Evolutionary conservation across 495 filamentous ascomycete species (phyloP), one percentile per base, ranked within the genome.

Genomic region (Penicillium argentinense): DNA sequence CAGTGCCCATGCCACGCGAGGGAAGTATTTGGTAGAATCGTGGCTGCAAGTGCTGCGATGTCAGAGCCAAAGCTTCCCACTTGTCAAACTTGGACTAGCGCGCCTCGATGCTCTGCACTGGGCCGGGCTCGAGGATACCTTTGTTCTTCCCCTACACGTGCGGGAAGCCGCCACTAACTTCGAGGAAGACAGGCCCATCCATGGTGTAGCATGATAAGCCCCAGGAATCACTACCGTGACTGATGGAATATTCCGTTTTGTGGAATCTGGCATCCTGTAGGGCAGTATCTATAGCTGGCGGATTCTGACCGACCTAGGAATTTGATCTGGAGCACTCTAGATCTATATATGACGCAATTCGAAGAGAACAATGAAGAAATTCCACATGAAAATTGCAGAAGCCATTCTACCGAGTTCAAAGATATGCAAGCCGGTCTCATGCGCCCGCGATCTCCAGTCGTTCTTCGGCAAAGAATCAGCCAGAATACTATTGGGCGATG

Each of bases 11-110:
- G 67, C 63, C 4, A 28, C 46, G 0, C 61, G 57, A 27, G 57
- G 55, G 4, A 68, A 64, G 28, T 52, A 63, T 14, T 39, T 70
- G 2, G 55, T 68, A n/a, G 57, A 70, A 9, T 62, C 54, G 5
- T 70, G 64, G 67, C 44, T 60, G 19, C 60, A 57, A 9, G 60
- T 62, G 8, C 42, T 70, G 2, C 54, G 63, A 4, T 60, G 57
- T 21, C 64, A 68, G 36, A 63, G 59, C 11, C 50, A 45, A 14
- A 63, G 63, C 22, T 64, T 64, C 28, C 41, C 60, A 3, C 54
- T 67, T n/a, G 55, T 70, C 14, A 60, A 62, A 33, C 48, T 68
- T 3, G 67, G 67, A 0, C 43, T 70, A 3, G 54, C 62, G 1
- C 56, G 67, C 7, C 41, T 70, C 12, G 61, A 68, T 49, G 62